phyloP scores from a whole-genome alignment of 1,284 basidiomycete genomes.

The Pyrrhoderma noxium region DNA sequence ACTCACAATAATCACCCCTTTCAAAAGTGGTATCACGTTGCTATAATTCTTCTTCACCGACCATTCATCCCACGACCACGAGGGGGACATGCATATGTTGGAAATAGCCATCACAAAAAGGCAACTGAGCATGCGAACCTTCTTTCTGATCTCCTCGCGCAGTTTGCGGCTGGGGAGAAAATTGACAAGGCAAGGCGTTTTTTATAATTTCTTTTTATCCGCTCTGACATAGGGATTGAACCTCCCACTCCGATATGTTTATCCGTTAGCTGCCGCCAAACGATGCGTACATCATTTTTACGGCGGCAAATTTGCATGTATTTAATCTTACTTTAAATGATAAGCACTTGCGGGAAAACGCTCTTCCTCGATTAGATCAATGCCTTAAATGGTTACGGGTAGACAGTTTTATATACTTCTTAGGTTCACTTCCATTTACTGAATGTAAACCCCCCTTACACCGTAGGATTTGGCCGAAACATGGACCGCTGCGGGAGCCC shows the following conservation, averaged over 20 bases:
- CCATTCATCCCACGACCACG: constrained; percentile 15
- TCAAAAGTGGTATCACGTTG: constrained; percentile 17
- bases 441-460: background rate
- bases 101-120: constrained; percentile 17
- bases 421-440: background rate
- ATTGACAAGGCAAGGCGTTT: constrained; percentile 12
- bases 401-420: background rate
- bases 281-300: constrained; percentile 18
- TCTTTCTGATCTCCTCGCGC: constrained; percentile 17
- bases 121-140: constrained; percentile 17
- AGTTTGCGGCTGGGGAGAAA: constrained; percentile 15
- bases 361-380: constrained; percentile 14
- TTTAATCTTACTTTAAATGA: constrained; percentile 16
- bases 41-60: constrained; percentile 17
- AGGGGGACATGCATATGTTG: constrained; percentile 11
- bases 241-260: background rate
- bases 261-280: constrained; percentile 17
- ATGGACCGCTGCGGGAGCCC: constrained; percentile 15
- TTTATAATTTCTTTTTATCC: background rate
- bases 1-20: background rate
- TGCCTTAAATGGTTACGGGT: constrained; percentile 19
- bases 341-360: constrained; percentile 8
- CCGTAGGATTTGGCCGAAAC: constrained; percentile 17
- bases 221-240: background rate
- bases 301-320: constrained; percentile 15